A percentile compares a stretch with the other conserved stretches of the same genome.
Evolutionary conservation across 2,329 filamentous ascomycete species (phyloP).

Genomic region (Scleromitrula shiraiana): DNA sequence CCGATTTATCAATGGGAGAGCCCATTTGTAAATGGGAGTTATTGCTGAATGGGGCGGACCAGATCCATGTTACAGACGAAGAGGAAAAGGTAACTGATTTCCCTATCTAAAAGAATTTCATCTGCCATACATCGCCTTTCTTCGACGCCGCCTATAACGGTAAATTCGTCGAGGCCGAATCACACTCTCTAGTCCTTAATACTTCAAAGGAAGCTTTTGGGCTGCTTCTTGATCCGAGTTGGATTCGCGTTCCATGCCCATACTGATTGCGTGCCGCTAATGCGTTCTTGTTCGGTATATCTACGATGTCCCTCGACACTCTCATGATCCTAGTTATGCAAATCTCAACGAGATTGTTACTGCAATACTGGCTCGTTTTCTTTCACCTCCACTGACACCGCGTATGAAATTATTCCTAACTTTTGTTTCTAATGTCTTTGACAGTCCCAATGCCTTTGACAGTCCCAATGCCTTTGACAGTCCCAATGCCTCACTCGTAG

Average conservation of each 20-base stretch:
- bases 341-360: constrained; percentile 27
- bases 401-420: constrained; percentile 67
- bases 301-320: no score
- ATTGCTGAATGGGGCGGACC: not conserved
- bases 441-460: constrained; percentile 45
- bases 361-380: constrained; percentile 74
- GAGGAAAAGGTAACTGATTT: not conserved
- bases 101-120: not conserved
- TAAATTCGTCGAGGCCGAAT: constrained; percentile 1
- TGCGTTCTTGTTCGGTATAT: no score
- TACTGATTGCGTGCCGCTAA: no score
- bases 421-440: constrained; percentile 63
- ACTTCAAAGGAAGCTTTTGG: not conserved
- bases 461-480: constrained; percentile 26
- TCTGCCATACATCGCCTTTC: not conserved
- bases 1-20: no score
- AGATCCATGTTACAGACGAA: not conserved
- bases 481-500: constrained; percentile 32
- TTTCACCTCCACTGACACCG: constrained; percentile 63
- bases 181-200: not conserved
- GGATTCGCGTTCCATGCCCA: not conserved
- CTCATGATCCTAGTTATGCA: no score
- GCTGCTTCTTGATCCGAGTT: not conserved
- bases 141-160: constrained; percentile 9
- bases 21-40: no score